Conservation (phyloP, 140 eudicot genomes). For the Flaveria floridana region DNA sequence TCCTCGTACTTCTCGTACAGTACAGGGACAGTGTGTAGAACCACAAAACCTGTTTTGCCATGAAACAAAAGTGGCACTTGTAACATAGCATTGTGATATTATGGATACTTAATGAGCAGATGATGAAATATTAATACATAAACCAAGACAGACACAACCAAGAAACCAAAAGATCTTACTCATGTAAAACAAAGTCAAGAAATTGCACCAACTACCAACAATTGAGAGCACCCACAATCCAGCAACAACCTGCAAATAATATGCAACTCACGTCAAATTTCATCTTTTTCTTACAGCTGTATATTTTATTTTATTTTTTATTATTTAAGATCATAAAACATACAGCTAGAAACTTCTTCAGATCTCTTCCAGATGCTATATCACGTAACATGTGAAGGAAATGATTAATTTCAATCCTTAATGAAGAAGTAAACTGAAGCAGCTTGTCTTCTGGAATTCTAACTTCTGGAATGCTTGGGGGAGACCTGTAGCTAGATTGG, state of each 20-base stretch:
- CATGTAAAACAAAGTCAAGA: constrained; percentile 76
- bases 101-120: not conserved
- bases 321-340: constrained; percentile 10
- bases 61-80: not conserved
- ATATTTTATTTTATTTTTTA: not conserved
- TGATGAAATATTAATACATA: not conserved
- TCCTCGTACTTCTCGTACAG: constrained; percentile 78
- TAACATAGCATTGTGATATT: not conserved
- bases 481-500: constrained; percentile 44
- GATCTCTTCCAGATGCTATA: constrained; percentile 71
- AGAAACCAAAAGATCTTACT: constrained; percentile 39
- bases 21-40: constrained; percentile 66
- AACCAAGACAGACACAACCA: not conserved
- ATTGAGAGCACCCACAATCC: constrained; percentile 76
- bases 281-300: not conserved
- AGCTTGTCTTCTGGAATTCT: constrained; percentile 55
- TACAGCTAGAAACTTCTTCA: constrained; percentile 72
- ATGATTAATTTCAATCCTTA: constrained; percentile 62
- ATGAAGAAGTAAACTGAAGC: constrained; percentile 50
- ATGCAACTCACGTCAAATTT: constrained; percentile 16
- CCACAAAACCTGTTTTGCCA: constrained; percentile 50
- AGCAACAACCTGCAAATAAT: constrained; percentile 49
- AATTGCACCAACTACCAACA: constrained; percentile 71
- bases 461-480: constrained; percentile 73
- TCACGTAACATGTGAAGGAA: constrained; percentile 47